Base-by-base conservation (phyloP, 345 rosid species). In the Heritiera fomes region DNA sequence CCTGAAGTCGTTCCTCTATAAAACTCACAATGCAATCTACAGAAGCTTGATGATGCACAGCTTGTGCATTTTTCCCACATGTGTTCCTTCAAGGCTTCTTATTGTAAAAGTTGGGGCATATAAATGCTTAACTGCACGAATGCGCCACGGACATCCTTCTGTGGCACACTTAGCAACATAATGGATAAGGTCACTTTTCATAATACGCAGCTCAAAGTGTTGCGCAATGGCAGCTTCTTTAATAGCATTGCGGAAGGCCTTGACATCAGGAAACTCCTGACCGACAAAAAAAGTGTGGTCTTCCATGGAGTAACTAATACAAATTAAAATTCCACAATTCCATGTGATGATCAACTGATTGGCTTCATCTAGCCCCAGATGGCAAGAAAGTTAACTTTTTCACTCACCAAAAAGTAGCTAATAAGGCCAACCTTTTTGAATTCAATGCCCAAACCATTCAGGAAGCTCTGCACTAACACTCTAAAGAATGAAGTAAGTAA, bases 1-100 rank as follows among this genome's bases (percentile, higher is more conserved):
- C 83, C 58, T 87, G 75, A 14, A 90, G 77, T 40, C 87, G 71
- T 77, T 86, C 88, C 80, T 86, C 89, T 13, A 86, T 87, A 60
- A 87, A 90, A 69, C 80, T 84, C 75, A 87, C 93, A 77, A 87
- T 85, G 91, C 93, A 88, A 82, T 87, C 89, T 15, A 90, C 86
- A 52, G 89, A 88, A 46, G 91, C 93, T 63, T 90, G 89, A 80
- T 90, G 91, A 53, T 90, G 93, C 47, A 89, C 88, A 41, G 82
- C 80, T 60, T 87, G 88, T 15, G 89, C 86, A 77, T 83, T 87
- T 83, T 68, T 83, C 55, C 87, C 90, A 47, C 90, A 78, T 88
- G 89, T 60, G 79, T 76, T 43, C 88, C 86, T 80, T 88, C 89
- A 52, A 88, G 84, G 80, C 88, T 88, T 83, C 90, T 85, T 65